These are phyloP conservation scores for Diplogelasinospora grovesii DNA, from an alignment of 495 filamentous ascomycete genomes.

Conservation along the genomic window DNA sequence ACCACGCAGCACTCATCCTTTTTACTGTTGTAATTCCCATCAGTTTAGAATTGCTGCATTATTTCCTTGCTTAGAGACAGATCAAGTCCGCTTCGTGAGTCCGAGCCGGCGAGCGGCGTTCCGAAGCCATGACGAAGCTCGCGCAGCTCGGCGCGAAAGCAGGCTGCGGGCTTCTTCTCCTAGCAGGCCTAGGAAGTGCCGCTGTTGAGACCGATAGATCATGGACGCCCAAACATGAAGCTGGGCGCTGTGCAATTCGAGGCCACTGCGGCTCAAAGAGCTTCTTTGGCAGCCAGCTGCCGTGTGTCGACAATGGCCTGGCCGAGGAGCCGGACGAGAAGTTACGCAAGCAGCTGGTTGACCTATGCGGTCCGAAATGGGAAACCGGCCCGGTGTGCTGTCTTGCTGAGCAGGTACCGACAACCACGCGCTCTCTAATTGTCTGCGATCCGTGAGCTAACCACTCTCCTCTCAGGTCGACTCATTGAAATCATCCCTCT, in stretches of 20 bases:
- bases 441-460: not conserved
- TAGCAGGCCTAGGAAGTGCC: constrained; percentile 24
- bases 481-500: constrained; percentile 69
- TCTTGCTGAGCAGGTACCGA: constrained; percentile 66
- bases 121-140: constrained; percentile 22
- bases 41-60: too few species aligned
- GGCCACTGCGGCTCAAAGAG: constrained; percentile 86
- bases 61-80: too few species aligned
- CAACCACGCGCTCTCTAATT: too few species aligned
- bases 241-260: constrained; percentile 83
- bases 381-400: constrained; percentile 77
- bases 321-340: constrained; percentile 65
- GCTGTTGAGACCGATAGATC: constrained; percentile 20
- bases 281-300: constrained; percentile 79
- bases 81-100: too few species aligned
- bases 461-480: constrained; percentile 52
- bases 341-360: constrained; percentile 68
- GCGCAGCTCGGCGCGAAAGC: constrained; percentile 28
- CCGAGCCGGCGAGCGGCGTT: constrained; percentile 26
- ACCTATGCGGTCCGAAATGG: constrained; percentile 84
- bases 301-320: constrained; percentile 86
- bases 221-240: constrained; percentile 65
- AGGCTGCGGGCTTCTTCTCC: constrained; percentile 27
- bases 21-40: too few species aligned
- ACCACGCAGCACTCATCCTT: too few species aligned